Evolutionary conservation across 1,284 basidiomycete genomes (phyloP).

Genomic region (Fomitopsis pinicola): DNA sequence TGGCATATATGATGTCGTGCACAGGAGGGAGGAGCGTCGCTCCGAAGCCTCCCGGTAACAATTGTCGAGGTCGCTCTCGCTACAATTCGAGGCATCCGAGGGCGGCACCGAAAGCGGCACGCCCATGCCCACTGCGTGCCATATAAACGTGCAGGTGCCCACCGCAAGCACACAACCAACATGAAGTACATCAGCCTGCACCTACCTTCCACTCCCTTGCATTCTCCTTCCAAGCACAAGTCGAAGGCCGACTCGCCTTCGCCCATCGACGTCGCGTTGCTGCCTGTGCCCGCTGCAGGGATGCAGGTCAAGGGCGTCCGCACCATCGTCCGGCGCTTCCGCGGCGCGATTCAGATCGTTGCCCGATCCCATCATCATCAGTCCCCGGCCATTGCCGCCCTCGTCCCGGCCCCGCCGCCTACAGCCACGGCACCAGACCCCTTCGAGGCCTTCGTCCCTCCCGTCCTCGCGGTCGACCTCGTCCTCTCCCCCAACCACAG

Average conservation of each 20-base stretch:
- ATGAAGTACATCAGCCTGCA: slow-evolving; percentile 1
- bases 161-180: not conserved
- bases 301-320: slow-evolving; percentile 7
- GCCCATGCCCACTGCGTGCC: not conserved
- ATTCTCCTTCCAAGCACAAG: not conserved
- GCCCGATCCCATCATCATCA: slow-evolving; percentile 5
- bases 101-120: slow-evolving; percentile 3
- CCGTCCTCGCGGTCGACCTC: slow-evolving; percentile 2
- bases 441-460: not conserved
- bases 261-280: not conserved
- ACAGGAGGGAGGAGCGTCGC: not conserved
- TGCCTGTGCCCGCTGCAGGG: not conserved
- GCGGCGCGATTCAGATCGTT: slow-evolving; percentile 3
- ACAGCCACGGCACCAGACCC: not conserved
- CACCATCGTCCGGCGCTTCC: slow-evolving; percentile 4
- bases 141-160: not conserved
- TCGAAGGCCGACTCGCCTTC: not conserved
- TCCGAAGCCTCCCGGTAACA: not conserved
- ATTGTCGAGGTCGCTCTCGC: slow-evolving; percentile 6
- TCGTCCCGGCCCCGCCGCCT: not conserved
- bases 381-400: slow-evolving; percentile 3
- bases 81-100: not conserved
- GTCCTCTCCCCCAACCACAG: not conserved
- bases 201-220: not conserved
- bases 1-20: not conserved